Conservation (phyloP, 2,329 filamentous ascomycete species). For the Ascochyta rabiei region DNA sequence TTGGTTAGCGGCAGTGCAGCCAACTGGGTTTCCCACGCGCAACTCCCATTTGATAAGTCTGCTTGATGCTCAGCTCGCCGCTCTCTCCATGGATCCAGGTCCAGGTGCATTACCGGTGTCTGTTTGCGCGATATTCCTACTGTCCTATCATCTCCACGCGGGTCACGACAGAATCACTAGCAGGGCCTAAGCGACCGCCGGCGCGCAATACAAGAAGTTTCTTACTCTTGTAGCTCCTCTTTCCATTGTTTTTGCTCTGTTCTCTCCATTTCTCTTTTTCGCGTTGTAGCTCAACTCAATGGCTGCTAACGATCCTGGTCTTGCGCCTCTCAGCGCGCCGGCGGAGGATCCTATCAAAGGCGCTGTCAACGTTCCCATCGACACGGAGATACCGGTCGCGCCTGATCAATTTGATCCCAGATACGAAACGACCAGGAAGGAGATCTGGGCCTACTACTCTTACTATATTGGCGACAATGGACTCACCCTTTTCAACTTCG, state of each 20-base stretch:
- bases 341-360: conserved; percentile 30
- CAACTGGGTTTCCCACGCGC: neutral
- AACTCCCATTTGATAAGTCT: conserved; percentile 10
- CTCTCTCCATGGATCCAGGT: conserved; percentile 1
- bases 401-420: conserved; percentile 62
- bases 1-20: conserved; percentile 7
- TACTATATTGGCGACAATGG: conserved; percentile 74
- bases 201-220: conserved; percentile 12
- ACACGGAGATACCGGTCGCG: conserved; percentile 52
- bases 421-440: conserved; percentile 58
- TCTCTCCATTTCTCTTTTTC: neutral
- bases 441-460: conserved; percentile 64
- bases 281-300: conserved; percentile 7
- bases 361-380: conserved; percentile 26
- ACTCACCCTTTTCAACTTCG: conserved; percentile 62
- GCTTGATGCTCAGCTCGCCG: neutral
- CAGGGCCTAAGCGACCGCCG: conserved; percentile 8
- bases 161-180: conserved; percentile 7
- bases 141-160: neutral
- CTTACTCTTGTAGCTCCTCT: neutral
- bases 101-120: neutral
- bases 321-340: conserved; percentile 28
- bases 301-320: conserved; percentile 32
- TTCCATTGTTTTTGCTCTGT: neutral
- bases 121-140: neutral